These are phyloP conservation scores for Skeletonema marinoi DNA, from an alignment of 108 stramenopile genomes.

Conservation along the genomic window DNA sequence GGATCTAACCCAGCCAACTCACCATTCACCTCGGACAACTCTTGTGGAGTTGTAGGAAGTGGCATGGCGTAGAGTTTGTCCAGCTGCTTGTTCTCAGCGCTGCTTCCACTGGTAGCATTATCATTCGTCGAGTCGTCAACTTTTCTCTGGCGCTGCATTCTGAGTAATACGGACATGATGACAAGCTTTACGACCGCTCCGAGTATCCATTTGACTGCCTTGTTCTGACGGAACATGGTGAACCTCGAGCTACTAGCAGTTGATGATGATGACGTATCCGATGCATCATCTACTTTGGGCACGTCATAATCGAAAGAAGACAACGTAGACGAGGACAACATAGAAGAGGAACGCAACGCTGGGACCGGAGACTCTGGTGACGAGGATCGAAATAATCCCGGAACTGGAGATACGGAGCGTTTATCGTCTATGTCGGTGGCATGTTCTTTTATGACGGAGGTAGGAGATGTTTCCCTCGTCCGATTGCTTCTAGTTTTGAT, in stretches of 20 bases:
- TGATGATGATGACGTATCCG: neutral
- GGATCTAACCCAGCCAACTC: conserved; percentile 18
- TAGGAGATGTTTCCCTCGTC: neutral
- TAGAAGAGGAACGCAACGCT: neutral
- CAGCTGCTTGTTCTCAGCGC: neutral
- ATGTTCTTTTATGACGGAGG: neutral
- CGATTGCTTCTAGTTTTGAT: neutral
- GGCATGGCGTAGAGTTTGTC: conserved; percentile 14
- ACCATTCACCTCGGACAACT: conserved; percentile 9
- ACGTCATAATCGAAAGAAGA: neutral
- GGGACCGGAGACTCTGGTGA: neutral
- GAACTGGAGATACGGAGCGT: neutral
- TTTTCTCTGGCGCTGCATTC: neutral
- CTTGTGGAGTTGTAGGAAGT: conserved; percentile 7
- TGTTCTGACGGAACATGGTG: neutral
- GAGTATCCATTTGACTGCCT: neutral
- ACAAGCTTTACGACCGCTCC: neutral
- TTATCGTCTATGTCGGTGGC: neutral
- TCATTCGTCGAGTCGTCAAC: no score
- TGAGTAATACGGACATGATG: neutral
- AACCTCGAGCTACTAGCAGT: neutral
- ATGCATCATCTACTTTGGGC: neutral
- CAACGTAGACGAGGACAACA: neutral
- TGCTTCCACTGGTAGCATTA: neutral
- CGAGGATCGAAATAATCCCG: neutral